Conservation (phyloP, 768 basidiomycete species). For the Lactarius indigo region DNA sequence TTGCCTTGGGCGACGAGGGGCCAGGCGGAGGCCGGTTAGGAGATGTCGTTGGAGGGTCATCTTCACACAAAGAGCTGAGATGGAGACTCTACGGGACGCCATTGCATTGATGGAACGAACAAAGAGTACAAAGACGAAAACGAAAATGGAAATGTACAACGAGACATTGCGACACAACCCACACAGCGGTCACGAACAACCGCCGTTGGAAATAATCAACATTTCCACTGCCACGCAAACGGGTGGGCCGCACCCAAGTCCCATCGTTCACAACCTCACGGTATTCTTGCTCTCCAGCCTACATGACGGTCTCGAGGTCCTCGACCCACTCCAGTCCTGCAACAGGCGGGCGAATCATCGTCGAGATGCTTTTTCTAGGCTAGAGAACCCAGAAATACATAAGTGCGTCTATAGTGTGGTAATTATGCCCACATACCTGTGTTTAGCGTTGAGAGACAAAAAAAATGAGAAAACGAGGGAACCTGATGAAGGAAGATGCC, state of each 20-base stretch:
- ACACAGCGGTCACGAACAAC: slow-evolving; percentile 65
- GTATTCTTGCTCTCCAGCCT: slow-evolving; percentile 64
- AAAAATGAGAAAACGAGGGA: background rate
- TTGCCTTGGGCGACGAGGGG: slow-evolving; percentile 4
- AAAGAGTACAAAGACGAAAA: slow-evolving; percentile 8
- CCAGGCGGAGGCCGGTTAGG: slow-evolving; percentile 5
- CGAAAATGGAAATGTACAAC: slow-evolving; percentile 60
- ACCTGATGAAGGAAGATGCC: slow-evolving; percentile 5
- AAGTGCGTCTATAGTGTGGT: slow-evolving; percentile 24
- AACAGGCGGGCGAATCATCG: slow-evolving; percentile 68
- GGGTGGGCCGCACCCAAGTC: slow-evolving; percentile 84
- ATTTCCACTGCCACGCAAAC: slow-evolving; percentile 36
- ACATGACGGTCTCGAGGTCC: slow-evolving; percentile 86
- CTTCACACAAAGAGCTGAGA: slow-evolving; percentile 71
- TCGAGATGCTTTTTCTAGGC: slow-evolving; percentile 88
- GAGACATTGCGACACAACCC: slow-evolving; percentile 84
- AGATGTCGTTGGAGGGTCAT: slow-evolving; percentile 24
- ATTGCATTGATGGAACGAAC: slow-evolving; percentile 35
- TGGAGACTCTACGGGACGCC: slow-evolving; percentile 68
- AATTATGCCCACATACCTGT: slow-evolving; percentile 49
- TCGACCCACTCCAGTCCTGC: slow-evolving; percentile 71
- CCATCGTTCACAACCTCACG: slow-evolving; percentile 47
- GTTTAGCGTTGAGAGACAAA: slow-evolving; percentile 47
- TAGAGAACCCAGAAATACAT: slow-evolving; percentile 29
- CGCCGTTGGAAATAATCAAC: slow-evolving; percentile 38